Base-by-base conservation (phyloP, 2,329 filamentous ascomycete genomes). In the Sphaerulina musiva region DNA sequence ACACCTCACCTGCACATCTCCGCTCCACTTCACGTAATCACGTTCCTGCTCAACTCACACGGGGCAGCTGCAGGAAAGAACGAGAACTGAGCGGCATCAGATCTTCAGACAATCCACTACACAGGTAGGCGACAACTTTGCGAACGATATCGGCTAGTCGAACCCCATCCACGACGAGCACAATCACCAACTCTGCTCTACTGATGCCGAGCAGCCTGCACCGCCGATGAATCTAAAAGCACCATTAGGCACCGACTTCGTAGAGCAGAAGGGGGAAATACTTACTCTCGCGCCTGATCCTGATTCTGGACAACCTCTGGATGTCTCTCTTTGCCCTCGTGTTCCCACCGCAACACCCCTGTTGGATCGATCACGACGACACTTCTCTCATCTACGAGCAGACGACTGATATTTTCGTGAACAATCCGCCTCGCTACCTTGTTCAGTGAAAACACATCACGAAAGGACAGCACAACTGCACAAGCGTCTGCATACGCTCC, bases 381-480 rank as follows among this genome's bases (percentile, higher is more conserved):
- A 2, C 41, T 51, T 32, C 39, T 55, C 0, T 55, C 54, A 12
- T 61, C 57, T 6, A 23, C 26, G 3, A 62, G 46, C 6, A 63
- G 29, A 5, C 59, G 56, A 14, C 43, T 53, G 6, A 63, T 55
- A 26, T 63, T 56, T 39, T 61, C 59, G 46, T 60, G 58, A 8
- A 61, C 44, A 9, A 63, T 47, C 2, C 57, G 34, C 17, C 61
- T 53, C 8, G 61, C 61, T 6, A 62, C 59, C 9, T 57, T 61
- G 52, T 59, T 63, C 9, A 63, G 50, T 1, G 61, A 63, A 42
- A 58, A 63, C 10, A 61, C 61, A 12, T 63, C 60, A 1, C 58
- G 56, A 46, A 63, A 61, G 6, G 61, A 63, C 9, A 63, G 48
- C 34, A 63, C 60, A 1, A 63, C 57, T 9, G 58, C 61, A 42